Base-by-base conservation (phyloP, 768 basidiomycete species). In the Kwoniella dejecticola region DNA sequence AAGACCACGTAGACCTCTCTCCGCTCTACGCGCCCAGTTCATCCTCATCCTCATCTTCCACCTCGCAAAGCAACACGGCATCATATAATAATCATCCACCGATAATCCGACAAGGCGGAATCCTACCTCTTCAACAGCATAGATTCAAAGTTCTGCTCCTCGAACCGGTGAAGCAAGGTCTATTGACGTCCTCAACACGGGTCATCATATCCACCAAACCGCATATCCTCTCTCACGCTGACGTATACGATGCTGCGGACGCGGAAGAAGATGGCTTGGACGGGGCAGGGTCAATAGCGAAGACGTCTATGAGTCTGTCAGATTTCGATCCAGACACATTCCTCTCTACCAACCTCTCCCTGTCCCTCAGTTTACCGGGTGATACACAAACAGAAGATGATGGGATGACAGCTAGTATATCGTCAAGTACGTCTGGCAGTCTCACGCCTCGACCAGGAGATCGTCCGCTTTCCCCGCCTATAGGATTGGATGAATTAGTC, bases 161-260 rank as follows among this genome's bases (percentile, higher is more conserved):
- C 3, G 84, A 88, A 61, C 90, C 91, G 10, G 86, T 87, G 23
- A 79, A 82, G n/a, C 90, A 92, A 79, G 91, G 91, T 29, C 79
- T 82, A 63, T 81, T 83, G 13, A 72, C 80, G 33, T 77, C 76
- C 29, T 82, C 66, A 19, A 90, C 90, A 0, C 81, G 78, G 46
- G 77, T 91, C 50, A 79, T 87, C 50, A 71, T 88, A 13, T 77
- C 83, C 1, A 60, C 54, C 1, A 55, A 38, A n/a, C 67, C 74
- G 5, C 54, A 66, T 29, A 40, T 49, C 13, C 21, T 44, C 12
- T 38, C 31, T 27, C 12, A 41, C 12, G 38, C 52, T 29, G 48
- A 62, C 15, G 41, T 13, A n/a, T 15, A 61, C 17, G 23, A 41
- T 4, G 24, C 30, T n/a, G 24, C 11, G 0, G 46, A 63, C 8